These are phyloP conservation scores for Russula dissimulans DNA, from an alignment of 768 basidiomycete genomes.

Conservation along the genomic window DNA sequence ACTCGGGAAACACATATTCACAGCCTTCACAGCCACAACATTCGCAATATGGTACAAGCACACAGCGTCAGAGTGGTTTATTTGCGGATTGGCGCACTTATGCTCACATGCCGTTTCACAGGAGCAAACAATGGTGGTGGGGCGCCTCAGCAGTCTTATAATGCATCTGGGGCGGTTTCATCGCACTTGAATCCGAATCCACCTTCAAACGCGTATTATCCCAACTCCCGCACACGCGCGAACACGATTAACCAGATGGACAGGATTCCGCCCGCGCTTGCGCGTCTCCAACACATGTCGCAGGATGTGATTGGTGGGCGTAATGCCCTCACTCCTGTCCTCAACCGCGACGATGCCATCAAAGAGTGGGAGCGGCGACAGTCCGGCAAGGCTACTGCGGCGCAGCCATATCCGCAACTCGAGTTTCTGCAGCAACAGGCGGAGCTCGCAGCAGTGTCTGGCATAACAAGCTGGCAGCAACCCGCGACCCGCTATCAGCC, in stretches of 20 bases:
- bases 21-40: conserved; percentile 18
- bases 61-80: conserved; percentile 26
- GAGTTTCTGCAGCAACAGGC: conserved; percentile 93
- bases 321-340: conserved; percentile 83
- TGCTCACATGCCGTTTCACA: conserved; percentile 38
- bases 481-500: conserved; percentile 38
- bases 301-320: conserved; percentile 69
- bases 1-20: conserved; percentile 21
- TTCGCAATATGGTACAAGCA: conserved; percentile 19
- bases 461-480: conserved; percentile 46
- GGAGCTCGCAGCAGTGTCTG: conserved; percentile 61
- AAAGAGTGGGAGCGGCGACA: conserved; percentile 94
- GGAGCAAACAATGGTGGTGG: conserved; percentile 24
- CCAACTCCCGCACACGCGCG: conserved; percentile 63
- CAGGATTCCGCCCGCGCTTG: conserved; percentile 87
- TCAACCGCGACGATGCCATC: conserved; percentile 92
- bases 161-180: conserved; percentile 11
- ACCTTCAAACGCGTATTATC: conserved; percentile 61
- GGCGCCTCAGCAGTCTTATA: conserved; percentile 18
- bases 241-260: conserved; percentile 93
- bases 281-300: conserved; percentile 82
- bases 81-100: conserved; percentile 40
- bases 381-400: conserved; percentile 57
- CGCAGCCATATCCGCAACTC: conserved; percentile 79
- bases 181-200: conserved; percentile 37